Percentiles rank a stretch among this genome's conserved stretches.
Conservation (phyloP, 2,329 filamentous ascomycete species). For the Clarireedia homoeocarpa region DNA sequence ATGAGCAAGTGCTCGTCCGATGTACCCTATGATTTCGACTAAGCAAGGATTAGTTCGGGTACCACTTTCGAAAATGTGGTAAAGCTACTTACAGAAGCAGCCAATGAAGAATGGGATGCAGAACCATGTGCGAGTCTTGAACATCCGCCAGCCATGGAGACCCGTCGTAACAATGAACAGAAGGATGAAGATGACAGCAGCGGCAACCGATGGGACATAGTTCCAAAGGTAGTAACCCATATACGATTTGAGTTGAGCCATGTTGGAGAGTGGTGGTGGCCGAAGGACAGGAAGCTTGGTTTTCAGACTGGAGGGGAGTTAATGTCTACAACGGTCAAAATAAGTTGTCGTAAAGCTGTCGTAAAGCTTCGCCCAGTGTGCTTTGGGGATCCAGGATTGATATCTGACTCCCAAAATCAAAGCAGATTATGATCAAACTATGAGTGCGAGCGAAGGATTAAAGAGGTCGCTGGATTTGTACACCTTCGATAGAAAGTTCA, state of each 20-base stretch:
- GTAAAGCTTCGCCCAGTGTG: too few relatives aligned
- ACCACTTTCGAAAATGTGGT: too few relatives aligned
- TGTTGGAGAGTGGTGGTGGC: conserved; percentile 3
- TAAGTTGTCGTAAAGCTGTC: too few relatives aligned
- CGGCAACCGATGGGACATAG: conserved; percentile 38
- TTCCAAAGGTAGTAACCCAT: conserved; percentile 34
- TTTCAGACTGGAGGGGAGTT: too few relatives aligned
- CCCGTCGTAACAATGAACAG: conserved; percentile 26
- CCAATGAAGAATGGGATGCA: conserved; percentile 32
- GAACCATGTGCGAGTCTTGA: conserved; percentile 24
- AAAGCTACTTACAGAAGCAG: conserved; percentile 30
- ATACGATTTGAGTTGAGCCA: conserved; percentile 29
- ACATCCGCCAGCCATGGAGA: conserved; percentile 26
- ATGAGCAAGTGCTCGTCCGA: conserved; percentile 21
- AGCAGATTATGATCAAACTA: too few relatives aligned
- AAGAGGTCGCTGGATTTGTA: too few relatives aligned
- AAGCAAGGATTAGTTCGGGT: conserved; percentile 1
- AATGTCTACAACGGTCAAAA: too few relatives aligned
- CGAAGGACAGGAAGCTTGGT: background rate
- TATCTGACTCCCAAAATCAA: too few relatives aligned
- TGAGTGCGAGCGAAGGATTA: too few relatives aligned
- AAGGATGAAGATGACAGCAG: conserved; percentile 34
- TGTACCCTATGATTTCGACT: conserved; percentile 35
- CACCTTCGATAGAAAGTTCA: too few relatives aligned
- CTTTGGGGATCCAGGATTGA: too few relatives aligned